Base-by-base conservation (phyloP, 169 alveolate genomes). In the Plasmodium reichenowi region DNA sequence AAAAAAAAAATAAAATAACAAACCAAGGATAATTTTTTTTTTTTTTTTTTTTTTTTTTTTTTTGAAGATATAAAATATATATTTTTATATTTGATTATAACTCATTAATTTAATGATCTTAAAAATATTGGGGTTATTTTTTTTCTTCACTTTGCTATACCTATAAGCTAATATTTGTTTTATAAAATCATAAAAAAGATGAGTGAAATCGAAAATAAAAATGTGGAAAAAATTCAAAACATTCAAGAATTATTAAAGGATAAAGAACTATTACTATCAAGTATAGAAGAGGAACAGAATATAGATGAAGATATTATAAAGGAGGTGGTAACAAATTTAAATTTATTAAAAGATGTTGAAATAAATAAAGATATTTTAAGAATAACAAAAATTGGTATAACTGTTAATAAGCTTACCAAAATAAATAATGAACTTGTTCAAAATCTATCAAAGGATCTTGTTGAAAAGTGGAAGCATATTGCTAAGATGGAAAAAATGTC, bases 321-420 rank as follows among this genome's bases (percentile, higher is more conserved):
- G 22, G 93, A 63, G 48, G 71, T 94, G 58, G 63, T 66, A 15
- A 72, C 45, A 10, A 48, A 45, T 58, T 89, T 95, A 54, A 73
- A 60, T 52, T 78, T 52, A 47, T 89, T 95, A 83, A 95, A 93
- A 8, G 72, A 54, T 12, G 64, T 95, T 6, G 74, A 88, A 48
- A 78, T 95, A 48, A 94, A 95, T 73, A 88, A 95, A 62, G 93
- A 92, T 64, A 60, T 94, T 64, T 85, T 95, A n/a, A 94, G 93
- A 88, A 75, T 47, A 45, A 95, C 97, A 2, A 92, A 93, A 20
- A 95, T 95, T 38, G 97, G 97, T 13, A 93, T 88, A n/a, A 78
- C 93, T 12, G 93, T 95, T 74, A 94, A 96, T 15, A 93, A 93
- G 45, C 91, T 95, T 45, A 86, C 96, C 12, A 93, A 88, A 72